Evolutionary conservation across 768 basidiomycete species (phyloP).

Genomic region (Leccinum broughii): DNA sequence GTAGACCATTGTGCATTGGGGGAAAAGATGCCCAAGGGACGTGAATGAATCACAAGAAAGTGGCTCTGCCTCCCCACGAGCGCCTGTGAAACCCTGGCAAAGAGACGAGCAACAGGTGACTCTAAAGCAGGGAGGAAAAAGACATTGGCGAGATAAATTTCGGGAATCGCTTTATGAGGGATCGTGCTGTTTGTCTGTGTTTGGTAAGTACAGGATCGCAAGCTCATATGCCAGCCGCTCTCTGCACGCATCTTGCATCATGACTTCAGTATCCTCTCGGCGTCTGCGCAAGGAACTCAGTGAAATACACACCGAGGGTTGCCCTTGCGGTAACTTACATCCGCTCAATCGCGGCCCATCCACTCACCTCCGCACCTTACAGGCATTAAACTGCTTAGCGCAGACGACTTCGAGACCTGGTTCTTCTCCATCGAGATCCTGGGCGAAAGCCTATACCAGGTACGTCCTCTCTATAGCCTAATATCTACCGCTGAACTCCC

Average conservation of each 20-base stretch:
- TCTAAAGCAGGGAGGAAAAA: slow-evolving; percentile 61
- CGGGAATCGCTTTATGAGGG: slow-evolving; percentile 28
- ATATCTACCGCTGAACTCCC: slow-evolving; percentile 4
- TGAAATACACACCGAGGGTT: slow-evolving; percentile 66
- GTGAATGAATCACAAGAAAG: slow-evolving; percentile 28
- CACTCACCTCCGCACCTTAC: slow-evolving; percentile 7
- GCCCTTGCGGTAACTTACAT: slow-evolving; percentile 55
- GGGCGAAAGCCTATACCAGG: slow-evolving; percentile 80
- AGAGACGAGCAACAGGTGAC: slow-evolving; percentile 58
- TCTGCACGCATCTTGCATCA: slow-evolving; percentile 30
- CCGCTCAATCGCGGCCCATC: neutral
- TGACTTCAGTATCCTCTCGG: slow-evolving; percentile 64
- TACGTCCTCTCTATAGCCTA: slow-evolving; percentile 26
- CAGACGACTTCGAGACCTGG: slow-evolving; percentile 81
- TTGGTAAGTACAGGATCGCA: slow-evolving; percentile 28
- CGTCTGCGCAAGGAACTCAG: slow-evolving; percentile 70
- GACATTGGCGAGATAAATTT: slow-evolving; percentile 33
- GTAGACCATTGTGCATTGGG: slow-evolving; percentile 23
- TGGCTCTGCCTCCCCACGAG: slow-evolving; percentile 67
- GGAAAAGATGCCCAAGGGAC: slow-evolving; percentile 14
- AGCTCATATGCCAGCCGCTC: slow-evolving; percentile 2
- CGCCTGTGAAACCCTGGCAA: slow-evolving; percentile 55
- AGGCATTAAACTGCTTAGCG: slow-evolving; percentile 75
- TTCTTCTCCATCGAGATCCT: slow-evolving; percentile 77
- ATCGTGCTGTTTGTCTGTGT: slow-evolving; percentile 37